Evolutionary conservation across 371 early-diverging fungal species (phyloP).

Genomic region (Fennellomyces sp.): DNA sequence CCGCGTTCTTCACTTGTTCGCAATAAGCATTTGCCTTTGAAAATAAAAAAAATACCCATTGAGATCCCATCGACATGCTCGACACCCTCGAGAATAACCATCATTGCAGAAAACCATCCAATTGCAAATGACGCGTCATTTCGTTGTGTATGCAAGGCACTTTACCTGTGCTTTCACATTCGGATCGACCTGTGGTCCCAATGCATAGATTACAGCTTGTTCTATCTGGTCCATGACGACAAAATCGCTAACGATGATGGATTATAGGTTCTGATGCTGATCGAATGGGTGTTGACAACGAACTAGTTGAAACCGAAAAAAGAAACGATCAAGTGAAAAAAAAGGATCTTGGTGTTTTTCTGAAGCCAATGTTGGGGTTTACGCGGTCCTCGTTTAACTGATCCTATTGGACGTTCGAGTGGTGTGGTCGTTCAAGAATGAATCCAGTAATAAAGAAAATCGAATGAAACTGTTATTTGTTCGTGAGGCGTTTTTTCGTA

Average conservation of each 20-base stretch:
- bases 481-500: no score
- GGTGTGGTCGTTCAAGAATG: no score
- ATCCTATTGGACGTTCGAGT: no score
- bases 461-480: no score
- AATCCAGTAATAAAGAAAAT: no score
- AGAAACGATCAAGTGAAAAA: no score
- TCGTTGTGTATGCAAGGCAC: not conserved
- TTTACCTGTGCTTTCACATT: constrained; percentile 77
- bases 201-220: constrained; percentile 83
- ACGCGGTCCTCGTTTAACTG: no score
- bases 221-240: constrained; percentile 81
- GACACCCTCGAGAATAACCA: not conserved
- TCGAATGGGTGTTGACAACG: no score
- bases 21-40: constrained; percentile 85
- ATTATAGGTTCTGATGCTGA: not conserved
- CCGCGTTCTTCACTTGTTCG: constrained; percentile 77
- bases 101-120: not conserved
- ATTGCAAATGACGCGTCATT: not conserved
- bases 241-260: no score
- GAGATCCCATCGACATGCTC: not conserved
- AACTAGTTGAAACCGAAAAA: no score
- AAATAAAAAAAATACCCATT: not conserved
- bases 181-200: constrained; percentile 72
- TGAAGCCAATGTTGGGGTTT: no score
- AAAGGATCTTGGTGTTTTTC: no score